Percentiles rank a stretch among this genome's conserved stretches.
Conservation (phyloP, 352 stramenopile genomes). For the Phytophthora pinifolia region DNA sequence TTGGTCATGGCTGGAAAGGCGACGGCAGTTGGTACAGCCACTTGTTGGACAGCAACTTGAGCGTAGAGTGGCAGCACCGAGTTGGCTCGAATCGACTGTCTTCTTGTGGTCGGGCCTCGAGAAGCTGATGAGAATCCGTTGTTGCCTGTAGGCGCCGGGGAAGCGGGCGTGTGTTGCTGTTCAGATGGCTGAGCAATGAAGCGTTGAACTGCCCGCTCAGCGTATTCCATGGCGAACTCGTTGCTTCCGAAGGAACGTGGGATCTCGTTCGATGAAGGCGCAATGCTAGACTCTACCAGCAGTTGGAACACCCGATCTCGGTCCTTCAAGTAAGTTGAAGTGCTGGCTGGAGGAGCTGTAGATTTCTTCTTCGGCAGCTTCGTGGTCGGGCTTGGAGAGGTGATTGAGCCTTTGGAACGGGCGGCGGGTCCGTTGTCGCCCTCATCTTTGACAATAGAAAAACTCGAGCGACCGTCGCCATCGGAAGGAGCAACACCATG, state of each 20-base stretch:
- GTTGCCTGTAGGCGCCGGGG: not conserved
- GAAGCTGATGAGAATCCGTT: not conserved
- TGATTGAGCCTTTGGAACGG: slow-evolving; percentile 2
- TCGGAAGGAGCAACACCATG: not conserved
- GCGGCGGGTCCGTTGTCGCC: not conserved
- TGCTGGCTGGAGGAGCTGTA: not conserved
- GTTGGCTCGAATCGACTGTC: slow-evolving; percentile 9
- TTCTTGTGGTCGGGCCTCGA: slow-evolving; percentile 6
- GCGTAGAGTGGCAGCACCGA: slow-evolving; percentile 2
- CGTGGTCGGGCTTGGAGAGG: slow-evolving; percentile 1
- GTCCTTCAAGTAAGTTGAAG: slow-evolving; percentile 8
- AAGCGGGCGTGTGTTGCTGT: slow-evolving; percentile 1
- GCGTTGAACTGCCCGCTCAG: slow-evolving; percentile 34
- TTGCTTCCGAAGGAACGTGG: slow-evolving; percentile 38
- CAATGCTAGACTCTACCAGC: slow-evolving; percentile 44
- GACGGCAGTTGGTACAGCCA: not conserved
- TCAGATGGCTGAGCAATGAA: slow-evolving; percentile 14
- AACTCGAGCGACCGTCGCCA: slow-evolving; percentile 12
- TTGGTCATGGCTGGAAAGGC: slow-evolving; percentile 16
- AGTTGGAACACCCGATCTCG: slow-evolving; percentile 33
- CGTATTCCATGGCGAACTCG: slow-evolving; percentile 69
- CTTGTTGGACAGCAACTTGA: slow-evolving; percentile 4
- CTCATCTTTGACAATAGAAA: slow-evolving; percentile 4
- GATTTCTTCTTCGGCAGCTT: slow-evolving; percentile 20
- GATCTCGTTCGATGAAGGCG: slow-evolving; percentile 7